Evolutionary conservation across 768 basidiomycete genomes (phyloP), one percentile per base, ranked within the genome.

Genomic region (Leucosporidium yakuticum): DNA sequence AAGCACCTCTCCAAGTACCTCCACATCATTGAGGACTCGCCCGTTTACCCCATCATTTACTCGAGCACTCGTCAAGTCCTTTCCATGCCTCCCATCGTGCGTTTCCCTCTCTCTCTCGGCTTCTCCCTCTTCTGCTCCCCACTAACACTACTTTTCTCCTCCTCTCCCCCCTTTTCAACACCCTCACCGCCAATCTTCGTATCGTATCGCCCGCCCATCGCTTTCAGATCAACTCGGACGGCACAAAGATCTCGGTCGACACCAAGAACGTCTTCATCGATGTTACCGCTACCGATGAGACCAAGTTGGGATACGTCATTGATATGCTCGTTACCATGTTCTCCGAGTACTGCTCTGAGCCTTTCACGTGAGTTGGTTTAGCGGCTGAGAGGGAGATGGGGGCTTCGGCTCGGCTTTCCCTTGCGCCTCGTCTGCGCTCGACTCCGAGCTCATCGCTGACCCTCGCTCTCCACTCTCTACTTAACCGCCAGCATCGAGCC

Each of bases 261-360:
- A 98, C 96, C 17, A 84, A 83, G 62, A 97, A 98, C 78, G 82
- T 99, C 78, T 97, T 97, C 81, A 89, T 99, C 74, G 96, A 99
- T 79, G 86, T 94, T 36, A 98, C 96, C 14, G 94, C 94, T 4
- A 96, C 92, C 23, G 96, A 99, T 76, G 85, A 90, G 77, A 98
- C 95, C 34, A 99, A 99, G 80, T 85, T 99, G 68, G 87, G 88
- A 71, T 94, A 98, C 59, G 96, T 98, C 62, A 85, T 92, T 58
- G 96, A 94, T 78, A 94, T 98, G 69, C 85, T 99, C 19, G 82
- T 88, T 3, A 88, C 90, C n/a, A 95, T 98, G 94, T 99, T 99
- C 80, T 88, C 95, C 3, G 94, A 98, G 79, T 96, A 99, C 77
- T 92, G 90, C 77, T 85, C 85, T 69, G 86, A 90, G 51, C 90